A percentile compares a stretch with the other conserved stretches of the same genome.
phyloP scores from a whole-genome alignment of 306 rosid genomes.

The Glycine soja region DNA sequence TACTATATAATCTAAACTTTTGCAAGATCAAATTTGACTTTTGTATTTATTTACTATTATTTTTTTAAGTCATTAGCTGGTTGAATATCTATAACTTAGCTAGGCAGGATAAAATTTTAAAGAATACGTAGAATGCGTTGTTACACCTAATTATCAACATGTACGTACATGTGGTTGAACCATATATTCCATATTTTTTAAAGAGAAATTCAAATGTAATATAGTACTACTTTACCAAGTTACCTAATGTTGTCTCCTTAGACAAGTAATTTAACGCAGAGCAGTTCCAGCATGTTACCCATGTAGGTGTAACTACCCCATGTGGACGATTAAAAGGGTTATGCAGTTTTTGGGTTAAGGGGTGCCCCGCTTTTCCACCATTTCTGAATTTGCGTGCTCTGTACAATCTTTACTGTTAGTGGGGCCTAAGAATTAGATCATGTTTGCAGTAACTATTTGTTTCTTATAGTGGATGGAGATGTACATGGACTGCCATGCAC shows the following conservation, averaged over 20 bases:
- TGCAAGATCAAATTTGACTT: neutral
- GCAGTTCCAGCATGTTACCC: neutral
- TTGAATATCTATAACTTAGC: too few relatives aligned
- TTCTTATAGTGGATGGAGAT: neutral
- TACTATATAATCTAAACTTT: neutral
- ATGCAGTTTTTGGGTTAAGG: constrained; percentile 7
- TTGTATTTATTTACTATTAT: neutral
- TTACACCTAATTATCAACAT: neutral
- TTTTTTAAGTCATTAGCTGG: neutral
- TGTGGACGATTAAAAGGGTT: constrained; percentile 35
- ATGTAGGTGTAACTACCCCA: constrained; percentile 42
- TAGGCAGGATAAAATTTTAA: too few relatives aligned
- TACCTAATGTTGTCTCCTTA: constrained; percentile 5
- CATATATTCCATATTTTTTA: neutral
- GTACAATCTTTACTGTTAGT: constrained; percentile 15
- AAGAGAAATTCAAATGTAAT: neutral
- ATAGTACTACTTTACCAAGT: neutral
- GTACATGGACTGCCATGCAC: constrained; percentile 1
- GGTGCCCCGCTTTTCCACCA: constrained; percentile 31
- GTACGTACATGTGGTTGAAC: neutral
- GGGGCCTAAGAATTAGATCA: constrained; percentile 32
- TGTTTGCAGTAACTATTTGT: neutral
- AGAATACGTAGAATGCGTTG: too few relatives aligned
- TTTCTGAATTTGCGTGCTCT: neutral
- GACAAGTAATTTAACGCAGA: neutral